phyloP scores from a whole-genome alignment of 1,139 yeast genomes.

The Magnusiomyces sp. region DNA sequence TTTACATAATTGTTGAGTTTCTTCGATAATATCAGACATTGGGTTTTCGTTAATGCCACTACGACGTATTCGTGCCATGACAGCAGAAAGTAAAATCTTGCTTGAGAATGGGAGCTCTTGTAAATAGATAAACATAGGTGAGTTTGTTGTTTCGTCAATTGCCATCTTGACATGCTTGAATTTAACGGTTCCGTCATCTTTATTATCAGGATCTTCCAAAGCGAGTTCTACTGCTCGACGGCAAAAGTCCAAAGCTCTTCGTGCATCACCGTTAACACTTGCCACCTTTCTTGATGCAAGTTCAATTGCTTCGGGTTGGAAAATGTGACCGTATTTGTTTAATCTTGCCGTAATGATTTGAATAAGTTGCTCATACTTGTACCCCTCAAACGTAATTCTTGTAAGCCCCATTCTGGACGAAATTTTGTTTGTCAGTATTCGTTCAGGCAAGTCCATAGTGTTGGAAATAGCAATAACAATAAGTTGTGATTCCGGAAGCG shows the following conservation, averaged over 20 bases:
- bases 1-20: conserved; percentile 46
- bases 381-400: conserved; percentile 82
- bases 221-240: conserved; percentile 88
- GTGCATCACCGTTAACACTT: conserved; percentile 93
- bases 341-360: conserved; percentile 67
- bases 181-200: conserved; percentile 35
- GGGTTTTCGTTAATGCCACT: conserved; percentile 64
- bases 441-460: conserved; percentile 94
- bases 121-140: conserved; percentile 59
- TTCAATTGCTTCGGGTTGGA: conserved; percentile 73
- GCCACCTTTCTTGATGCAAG: conserved; percentile 93
- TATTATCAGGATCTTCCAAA: conserved; percentile 34
- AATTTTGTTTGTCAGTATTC: conserved; percentile 77
- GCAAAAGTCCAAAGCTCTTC: conserved; percentile 84
- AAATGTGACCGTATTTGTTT: conserved; percentile 36
- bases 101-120: conserved; percentile 55
- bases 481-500: conserved; percentile 66
- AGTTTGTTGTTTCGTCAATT: conserved; percentile 66
- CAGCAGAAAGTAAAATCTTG: conserved; percentile 62
- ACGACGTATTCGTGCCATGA: conserved; percentile 56
- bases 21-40: conserved; percentile 72
- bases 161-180: conserved; percentile 71
- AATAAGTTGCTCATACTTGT: conserved; percentile 70
- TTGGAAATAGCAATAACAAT: conserved; percentile 92
- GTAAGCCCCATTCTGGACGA: conserved; percentile 86